A percentile compares a stretch with the other conserved stretches of the same genome.
Conservation (phyloP, 441 rosid genomes). For the Mallotus repandus region DNA sequence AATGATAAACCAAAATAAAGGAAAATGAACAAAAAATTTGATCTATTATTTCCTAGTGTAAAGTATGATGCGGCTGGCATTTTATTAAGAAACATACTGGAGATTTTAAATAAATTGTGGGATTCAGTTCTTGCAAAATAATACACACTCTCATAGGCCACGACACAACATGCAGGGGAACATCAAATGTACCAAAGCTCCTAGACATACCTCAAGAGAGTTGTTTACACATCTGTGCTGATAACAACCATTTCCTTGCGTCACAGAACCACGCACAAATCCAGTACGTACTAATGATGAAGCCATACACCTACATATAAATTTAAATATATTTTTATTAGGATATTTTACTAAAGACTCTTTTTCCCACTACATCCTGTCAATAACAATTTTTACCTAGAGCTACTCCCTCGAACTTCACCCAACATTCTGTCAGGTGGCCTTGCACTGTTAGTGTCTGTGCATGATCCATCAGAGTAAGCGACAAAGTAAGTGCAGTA, state of each 20-base stretch:
- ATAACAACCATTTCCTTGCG: slow-evolving; percentile 98
- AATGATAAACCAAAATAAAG: background rate
- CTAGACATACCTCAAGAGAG: slow-evolving; percentile 68
- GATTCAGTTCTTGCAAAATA: background rate
- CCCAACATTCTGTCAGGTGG: slow-evolving; percentile 98
- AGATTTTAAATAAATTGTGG: background rate
- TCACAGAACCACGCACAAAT: slow-evolving; percentile 89
- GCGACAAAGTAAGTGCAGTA: slow-evolving; percentile 98
- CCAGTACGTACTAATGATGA: slow-evolving; percentile 94
- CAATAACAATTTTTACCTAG: slow-evolving; percentile 57
- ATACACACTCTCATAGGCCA: background rate
- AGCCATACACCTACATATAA: slow-evolving; percentile 74
- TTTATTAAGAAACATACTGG: background rate
- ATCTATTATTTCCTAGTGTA: too few relatives aligned
- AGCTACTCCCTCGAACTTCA: slow-evolving; percentile 90
- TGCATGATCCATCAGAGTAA: slow-evolving; percentile 98
- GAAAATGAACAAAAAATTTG: background rate
- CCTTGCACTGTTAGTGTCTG: slow-evolving; percentile 88
- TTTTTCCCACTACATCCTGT: background rate
- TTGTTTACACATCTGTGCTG: slow-evolving; percentile 85
- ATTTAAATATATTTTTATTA: slow-evolving; percentile 28
- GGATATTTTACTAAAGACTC: slow-evolving; percentile 8
- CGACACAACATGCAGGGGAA: background rate
- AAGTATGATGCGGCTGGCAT: background rate
- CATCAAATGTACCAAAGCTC: slow-evolving; percentile 12